phyloP scores from a whole-genome alignment of 257 asterid genomes.

The Cynanchum wilfordii region DNA sequence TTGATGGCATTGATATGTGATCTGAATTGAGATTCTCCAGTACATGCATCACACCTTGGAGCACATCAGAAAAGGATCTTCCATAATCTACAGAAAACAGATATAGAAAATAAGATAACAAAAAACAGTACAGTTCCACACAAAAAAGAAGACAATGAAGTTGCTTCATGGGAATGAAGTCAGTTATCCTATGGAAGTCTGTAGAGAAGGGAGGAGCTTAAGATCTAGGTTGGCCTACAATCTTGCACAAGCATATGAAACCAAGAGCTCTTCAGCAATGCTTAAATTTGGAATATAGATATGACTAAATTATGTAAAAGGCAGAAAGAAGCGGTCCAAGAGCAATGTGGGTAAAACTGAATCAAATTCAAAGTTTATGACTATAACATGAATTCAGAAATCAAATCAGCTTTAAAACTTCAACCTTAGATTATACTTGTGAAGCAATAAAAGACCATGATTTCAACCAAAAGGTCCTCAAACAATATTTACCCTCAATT shows the following conservation, averaged over 20 bases:
- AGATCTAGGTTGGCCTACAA: too few relatives aligned
- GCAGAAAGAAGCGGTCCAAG: neutral
- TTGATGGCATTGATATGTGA: conserved; percentile 68
- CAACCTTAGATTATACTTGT: neutral
- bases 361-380: neutral
- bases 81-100: conserved; percentile 66
- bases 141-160: neutral
- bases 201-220: too few relatives aligned
- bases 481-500: conserved; percentile 48
- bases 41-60: conserved; percentile 70
- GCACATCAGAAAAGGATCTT: conserved; percentile 62
- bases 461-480: conserved; percentile 1
- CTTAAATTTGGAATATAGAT: neutral
- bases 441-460: conserved; percentile 3
- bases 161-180: neutral
- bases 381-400: neutral
- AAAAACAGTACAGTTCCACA: neutral
- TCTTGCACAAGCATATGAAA: neutral
- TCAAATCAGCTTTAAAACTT: conserved; percentile 1
- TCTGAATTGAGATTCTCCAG: conserved; percentile 73
- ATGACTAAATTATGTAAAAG: neutral
- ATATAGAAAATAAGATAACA: conserved; percentile 6
- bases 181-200: neutral
- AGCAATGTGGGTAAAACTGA: neutral
- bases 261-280: neutral